phyloP scores from a whole-genome alignment of 225 moss, liverwort and hornwort species.

The Thuidium tamariscinum region DNA sequence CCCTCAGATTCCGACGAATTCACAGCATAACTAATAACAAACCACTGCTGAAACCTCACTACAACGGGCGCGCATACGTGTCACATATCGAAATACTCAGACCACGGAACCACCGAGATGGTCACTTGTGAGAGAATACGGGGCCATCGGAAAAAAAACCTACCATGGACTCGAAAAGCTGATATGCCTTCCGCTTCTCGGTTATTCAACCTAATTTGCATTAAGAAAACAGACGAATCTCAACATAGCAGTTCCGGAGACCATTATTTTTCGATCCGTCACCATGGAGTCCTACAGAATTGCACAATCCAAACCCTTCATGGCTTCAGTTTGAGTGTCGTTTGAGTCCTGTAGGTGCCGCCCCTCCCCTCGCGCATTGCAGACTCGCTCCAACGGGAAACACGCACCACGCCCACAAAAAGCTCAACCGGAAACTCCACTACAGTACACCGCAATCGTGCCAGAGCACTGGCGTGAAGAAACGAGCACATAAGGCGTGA shows the following conservation, averaged over 20 bases:
- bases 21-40: neutral
- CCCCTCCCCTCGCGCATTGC: neutral
- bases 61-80: neutral
- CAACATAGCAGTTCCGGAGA: neutral
- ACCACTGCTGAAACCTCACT: neutral
- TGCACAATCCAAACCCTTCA: slow-evolving; percentile 2
- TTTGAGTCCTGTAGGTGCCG: neutral
- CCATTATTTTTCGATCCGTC: neutral
- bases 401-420: neutral
- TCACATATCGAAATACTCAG: neutral
- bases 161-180: neutral
- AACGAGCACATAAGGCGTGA: neutral
- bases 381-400: neutral
- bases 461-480: neutral
- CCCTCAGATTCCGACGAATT: slow-evolving; percentile 1
- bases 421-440: neutral
- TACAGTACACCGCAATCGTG: neutral
- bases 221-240: neutral
- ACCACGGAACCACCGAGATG: neutral
- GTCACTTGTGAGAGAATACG: neutral
- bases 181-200: neutral
- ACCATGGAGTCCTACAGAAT: neutral
- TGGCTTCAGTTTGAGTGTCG: neutral
- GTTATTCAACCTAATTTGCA: slow-evolving; percentile 5
- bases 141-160: neutral